Evolutionary conservation across 495 filamentous ascomycete genomes (phyloP).

Genomic region (Penicillium silybi): DNA sequence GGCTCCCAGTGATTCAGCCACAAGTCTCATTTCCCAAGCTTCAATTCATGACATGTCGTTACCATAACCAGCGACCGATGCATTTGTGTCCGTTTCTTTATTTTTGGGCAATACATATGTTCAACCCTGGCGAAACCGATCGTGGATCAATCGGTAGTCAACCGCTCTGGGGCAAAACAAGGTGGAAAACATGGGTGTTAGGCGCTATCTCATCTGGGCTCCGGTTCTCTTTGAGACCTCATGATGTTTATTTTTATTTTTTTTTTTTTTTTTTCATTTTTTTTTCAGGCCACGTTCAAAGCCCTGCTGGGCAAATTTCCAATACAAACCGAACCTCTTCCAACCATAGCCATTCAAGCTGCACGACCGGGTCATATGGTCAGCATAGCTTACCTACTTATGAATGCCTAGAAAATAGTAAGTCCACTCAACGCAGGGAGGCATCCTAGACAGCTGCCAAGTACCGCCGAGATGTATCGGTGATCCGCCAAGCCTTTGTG

Average conservation of each 20-base stretch:
- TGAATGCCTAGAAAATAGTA: slow-evolving; percentile 9
- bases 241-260: slow-evolving; percentile 3
- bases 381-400: slow-evolving; percentile 4
- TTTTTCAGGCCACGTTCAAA: slow-evolving; percentile 7
- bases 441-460: slow-evolving; percentile 30
- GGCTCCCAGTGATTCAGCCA: slow-evolving; percentile 7
- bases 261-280: slow-evolving; percentile 4
- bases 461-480: slow-evolving; percentile 26
- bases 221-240: slow-evolving; percentile 4
- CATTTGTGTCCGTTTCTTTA: background rate
- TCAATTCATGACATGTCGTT: slow-evolving; percentile 10
- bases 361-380: background rate
- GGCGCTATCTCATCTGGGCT: slow-evolving; percentile 19
- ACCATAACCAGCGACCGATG: slow-evolving; percentile 14
- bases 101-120: slow-evolving; percentile 7
- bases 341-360: background rate
- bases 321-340: slow-evolving; percentile 6
- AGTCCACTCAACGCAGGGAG: slow-evolving; percentile 22
- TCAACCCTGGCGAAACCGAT: slow-evolving; percentile 7
- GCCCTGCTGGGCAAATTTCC: slow-evolving; percentile 7
- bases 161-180: background rate
- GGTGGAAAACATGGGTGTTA: slow-evolving; percentile 14
- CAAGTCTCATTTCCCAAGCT: slow-evolving; percentile 12
- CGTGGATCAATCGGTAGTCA: background rate
- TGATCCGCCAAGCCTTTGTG: slow-evolving; percentile 35